phyloP scores from a whole-genome alignment of 2,329 filamentous ascomycete genomes.

The Gaeumannomyces tritici region DNA sequence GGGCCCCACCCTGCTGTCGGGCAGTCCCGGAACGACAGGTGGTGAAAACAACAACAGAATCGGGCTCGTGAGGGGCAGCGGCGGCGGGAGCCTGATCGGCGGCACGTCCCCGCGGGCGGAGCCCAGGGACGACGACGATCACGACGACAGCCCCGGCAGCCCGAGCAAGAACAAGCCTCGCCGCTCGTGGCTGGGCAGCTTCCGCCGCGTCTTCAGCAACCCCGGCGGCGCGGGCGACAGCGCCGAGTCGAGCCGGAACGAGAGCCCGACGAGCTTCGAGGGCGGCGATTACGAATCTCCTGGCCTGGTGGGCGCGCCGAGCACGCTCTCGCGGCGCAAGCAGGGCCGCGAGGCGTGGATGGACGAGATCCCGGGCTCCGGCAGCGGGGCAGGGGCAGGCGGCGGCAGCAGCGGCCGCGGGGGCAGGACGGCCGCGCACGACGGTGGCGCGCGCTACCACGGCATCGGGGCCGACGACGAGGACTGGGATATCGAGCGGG shows the following conservation, averaged over 20 bases:
- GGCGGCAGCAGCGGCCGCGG: slow-evolving; percentile 16
- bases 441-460: slow-evolving; percentile 11
- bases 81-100: slow-evolving; percentile 1
- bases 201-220: slow-evolving; percentile 51
- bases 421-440: slow-evolving; percentile 9
- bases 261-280: slow-evolving; percentile 21
- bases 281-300: slow-evolving; percentile 31
- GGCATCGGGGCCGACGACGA: slow-evolving; percentile 27
- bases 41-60: not conserved
- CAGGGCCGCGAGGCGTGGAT: slow-evolving; percentile 48
- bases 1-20: slow-evolving; percentile 37
- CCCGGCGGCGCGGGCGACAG: slow-evolving; percentile 16
- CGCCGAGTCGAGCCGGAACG: slow-evolving; percentile 10
- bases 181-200: slow-evolving; percentile 58
- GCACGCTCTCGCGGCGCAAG: slow-evolving; percentile 39
- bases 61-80: not conserved
- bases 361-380: slow-evolving; percentile 10
- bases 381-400: slow-evolving; percentile 19
- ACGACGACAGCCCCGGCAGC: slow-evolving; percentile 28
- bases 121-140: slow-evolving; percentile 7
- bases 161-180: slow-evolving; percentile 48
- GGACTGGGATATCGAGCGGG: slow-evolving; percentile 70
- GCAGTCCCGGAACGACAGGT: slow-evolving; percentile 8
- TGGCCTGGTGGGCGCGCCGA: slow-evolving; percentile 29
- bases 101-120: not conserved